Conservation (phyloP, 805 yeast genomes). For the Candida hungchunana region DNA sequence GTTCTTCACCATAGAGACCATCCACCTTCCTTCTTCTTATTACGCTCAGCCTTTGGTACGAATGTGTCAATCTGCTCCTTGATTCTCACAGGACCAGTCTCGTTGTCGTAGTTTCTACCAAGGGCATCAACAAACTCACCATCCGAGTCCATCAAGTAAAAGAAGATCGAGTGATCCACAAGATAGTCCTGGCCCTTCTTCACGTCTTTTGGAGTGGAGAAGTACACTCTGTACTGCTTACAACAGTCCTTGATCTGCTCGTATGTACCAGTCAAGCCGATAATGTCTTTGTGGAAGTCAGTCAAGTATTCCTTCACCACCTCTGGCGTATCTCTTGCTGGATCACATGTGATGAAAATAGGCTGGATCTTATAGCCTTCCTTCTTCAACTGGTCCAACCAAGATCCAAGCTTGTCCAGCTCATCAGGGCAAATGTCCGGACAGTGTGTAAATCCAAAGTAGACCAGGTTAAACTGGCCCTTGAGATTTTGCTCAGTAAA, state of each 20-base stretch:
- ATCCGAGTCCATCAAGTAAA: constrained; percentile 97
- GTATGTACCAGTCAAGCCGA: constrained; percentile 90
- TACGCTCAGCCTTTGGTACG: constrained; percentile 68
- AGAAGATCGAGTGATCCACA: constrained; percentile 96
- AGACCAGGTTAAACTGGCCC: constrained; percentile 79
- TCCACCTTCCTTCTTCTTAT: constrained; percentile 48
- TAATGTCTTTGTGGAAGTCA: constrained; percentile 86
- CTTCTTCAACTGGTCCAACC: constrained; percentile 54
- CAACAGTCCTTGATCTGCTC: constrained; percentile 81
- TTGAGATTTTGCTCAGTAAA: constrained; percentile 76
- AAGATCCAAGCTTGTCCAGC: constrained; percentile 79
- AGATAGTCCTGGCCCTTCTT: constrained; percentile 95
- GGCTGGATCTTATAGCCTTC: constrained; percentile 70
- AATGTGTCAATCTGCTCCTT: constrained; percentile 70
- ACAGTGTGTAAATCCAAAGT: constrained; percentile 96
- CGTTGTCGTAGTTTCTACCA: constrained; percentile 85
- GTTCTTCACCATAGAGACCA: constrained; percentile 30
- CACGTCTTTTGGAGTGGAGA: constrained; percentile 93
- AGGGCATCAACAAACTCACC: constrained; percentile 92
- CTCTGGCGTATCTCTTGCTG: constrained; percentile 88
- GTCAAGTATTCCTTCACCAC: constrained; percentile 74
- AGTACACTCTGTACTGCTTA: constrained; percentile 88
- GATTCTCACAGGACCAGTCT: constrained; percentile 73
- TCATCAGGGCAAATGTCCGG: constrained; percentile 99
- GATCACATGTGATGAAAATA: constrained; percentile 93